Base-by-base conservation (phyloP, 2,329 filamentous ascomycete genomes). In the Emmonsiellopsis sp. region DNA sequence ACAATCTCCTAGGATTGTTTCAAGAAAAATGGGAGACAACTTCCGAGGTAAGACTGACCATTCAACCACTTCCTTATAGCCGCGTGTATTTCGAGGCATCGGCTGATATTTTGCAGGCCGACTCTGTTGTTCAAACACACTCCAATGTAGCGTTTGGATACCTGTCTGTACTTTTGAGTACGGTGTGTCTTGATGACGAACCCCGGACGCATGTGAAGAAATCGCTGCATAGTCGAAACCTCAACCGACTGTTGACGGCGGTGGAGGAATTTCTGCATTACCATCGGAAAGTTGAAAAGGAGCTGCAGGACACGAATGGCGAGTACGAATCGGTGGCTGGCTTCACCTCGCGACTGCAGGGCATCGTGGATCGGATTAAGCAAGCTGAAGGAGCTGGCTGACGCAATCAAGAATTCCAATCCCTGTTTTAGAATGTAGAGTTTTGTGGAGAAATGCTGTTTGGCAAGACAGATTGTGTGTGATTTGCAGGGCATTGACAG, bases 71-170 rank as follows among this genome's bases (percentile, higher is more conserved):
- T 53, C 16, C 41, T 50, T 41, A n/a, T 38, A 38, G 9, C 9
- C 3, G 9, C 35, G 35, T 38, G 13, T 11, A 37, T 38, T 9
- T 38, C 3, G 9, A 1, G 9, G 9, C 13, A 6, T 4, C 7
- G 52, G 32, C 41, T 54, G 44, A 54, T 34, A 48, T 50, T 50
- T 11, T 48, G 5, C 52, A 80, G 76, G 78, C 77, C 53, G 68
- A 76, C 57, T 79, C 77, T 5, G 71, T 80, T 54, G 70, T 89
- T 63, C 88, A 91, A 65, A 85, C 84, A 30, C 84, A 87, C 55
- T 79, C 86, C 50, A 89, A 91, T 60, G 89, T 97, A 31, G 85
- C 87, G 1, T 83, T 92, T 66, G 91, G 89, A 13, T 96, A 95
- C 66, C 76, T 96, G 26, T 84, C 89, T 0, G 84, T 96, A 11